Percentiles rank a stretch among this genome's conserved stretches.
Evolutionary conservation across 2,329 filamentous ascomycete species (phyloP).

Genomic region (Hirsutella thompsonii): DNA sequence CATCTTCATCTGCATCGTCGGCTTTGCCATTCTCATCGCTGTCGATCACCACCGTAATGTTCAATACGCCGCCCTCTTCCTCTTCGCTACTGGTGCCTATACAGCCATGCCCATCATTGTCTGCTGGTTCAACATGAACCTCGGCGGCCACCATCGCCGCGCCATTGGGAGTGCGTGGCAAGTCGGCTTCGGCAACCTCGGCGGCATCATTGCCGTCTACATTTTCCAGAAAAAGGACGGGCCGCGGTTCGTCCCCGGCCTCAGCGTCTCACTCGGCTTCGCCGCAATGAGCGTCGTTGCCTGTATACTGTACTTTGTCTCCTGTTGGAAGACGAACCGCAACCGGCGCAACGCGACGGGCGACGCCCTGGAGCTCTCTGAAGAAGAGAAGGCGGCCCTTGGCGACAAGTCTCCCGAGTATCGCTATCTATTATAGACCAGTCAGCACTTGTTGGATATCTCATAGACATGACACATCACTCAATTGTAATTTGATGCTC

Average conservation of each 20-base stretch:
- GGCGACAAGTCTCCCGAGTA: slow-evolving; percentile 49
- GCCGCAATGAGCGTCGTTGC: slow-evolving; percentile 51
- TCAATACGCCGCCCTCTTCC: slow-evolving; percentile 70
- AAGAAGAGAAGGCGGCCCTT: slow-evolving; percentile 48
- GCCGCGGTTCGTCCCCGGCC: slow-evolving; percentile 58
- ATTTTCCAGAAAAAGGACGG: slow-evolving; percentile 54
- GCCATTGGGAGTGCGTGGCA: slow-evolving; percentile 65
- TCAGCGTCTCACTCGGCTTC: slow-evolving; percentile 66
- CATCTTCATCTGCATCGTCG: slow-evolving; percentile 56
- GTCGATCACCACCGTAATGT: slow-evolving; percentile 54
- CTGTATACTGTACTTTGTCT: slow-evolving; percentile 46
- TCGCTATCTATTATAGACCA: slow-evolving; percentile 38
- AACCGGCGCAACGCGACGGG: slow-evolving; percentile 37
- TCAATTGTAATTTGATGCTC: no score
- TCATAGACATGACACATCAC: no score
- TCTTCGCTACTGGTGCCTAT: slow-evolving; percentile 70
- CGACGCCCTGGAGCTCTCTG: slow-evolving; percentile 30
- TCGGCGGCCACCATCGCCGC: slow-evolving; percentile 58
- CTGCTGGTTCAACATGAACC: slow-evolving; percentile 75
- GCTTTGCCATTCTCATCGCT: slow-evolving; percentile 61
- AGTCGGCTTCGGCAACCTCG: slow-evolving; percentile 66
- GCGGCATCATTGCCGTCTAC: slow-evolving; percentile 67
- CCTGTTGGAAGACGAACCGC: slow-evolving; percentile 47
- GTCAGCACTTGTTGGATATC: neutral
- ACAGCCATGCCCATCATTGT: slow-evolving; percentile 81